A percentile compares a stretch with the other conserved stretches of the same genome.
Conservation (phyloP, 192 early-diverging fungal genomes). For the Podila minutissima region DNA sequence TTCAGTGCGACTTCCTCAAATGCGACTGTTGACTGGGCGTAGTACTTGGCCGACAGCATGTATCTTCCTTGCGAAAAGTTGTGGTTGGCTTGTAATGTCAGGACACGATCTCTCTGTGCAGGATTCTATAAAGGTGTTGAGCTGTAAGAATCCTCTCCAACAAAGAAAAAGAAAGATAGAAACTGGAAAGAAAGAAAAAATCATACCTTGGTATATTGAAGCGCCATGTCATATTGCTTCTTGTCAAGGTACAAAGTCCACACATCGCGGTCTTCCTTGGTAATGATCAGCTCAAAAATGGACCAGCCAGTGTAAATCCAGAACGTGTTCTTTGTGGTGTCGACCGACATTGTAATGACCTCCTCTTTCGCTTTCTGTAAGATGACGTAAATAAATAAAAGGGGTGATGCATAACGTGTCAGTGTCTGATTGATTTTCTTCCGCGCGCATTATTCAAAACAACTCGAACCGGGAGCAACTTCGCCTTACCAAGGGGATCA, state of each 20-base stretch:
- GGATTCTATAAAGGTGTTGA: conserved; percentile 53
- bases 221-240: conserved; percentile 84
- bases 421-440: not conserved
- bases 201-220: conserved; percentile 78
- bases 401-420: not conserved
- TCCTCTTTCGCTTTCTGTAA: conserved; percentile 68
- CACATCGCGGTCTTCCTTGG: conserved; percentile 93
- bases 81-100: conserved; percentile 88
- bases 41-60: conserved; percentile 84
- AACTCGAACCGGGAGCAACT: too few relatives aligned
- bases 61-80: conserved; percentile 81
- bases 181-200: not conserved
- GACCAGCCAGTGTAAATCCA: conserved; percentile 91
- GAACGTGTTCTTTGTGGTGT: conserved; percentile 83
- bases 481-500: conserved; percentile 71
- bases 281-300: conserved; percentile 91
- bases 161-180: too few relatives aligned
- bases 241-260: conserved; percentile 91
- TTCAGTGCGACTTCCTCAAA: conserved; percentile 95
- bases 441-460: too few relatives aligned
- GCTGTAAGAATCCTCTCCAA: not conserved
- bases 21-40: conserved; percentile 79
- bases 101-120: conserved; percentile 79
- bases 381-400: not conserved
- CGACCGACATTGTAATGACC: conserved; percentile 76